Conservation (phyloP, 495 filamentous ascomycete species). For the Tuber melanosporum region DNA sequence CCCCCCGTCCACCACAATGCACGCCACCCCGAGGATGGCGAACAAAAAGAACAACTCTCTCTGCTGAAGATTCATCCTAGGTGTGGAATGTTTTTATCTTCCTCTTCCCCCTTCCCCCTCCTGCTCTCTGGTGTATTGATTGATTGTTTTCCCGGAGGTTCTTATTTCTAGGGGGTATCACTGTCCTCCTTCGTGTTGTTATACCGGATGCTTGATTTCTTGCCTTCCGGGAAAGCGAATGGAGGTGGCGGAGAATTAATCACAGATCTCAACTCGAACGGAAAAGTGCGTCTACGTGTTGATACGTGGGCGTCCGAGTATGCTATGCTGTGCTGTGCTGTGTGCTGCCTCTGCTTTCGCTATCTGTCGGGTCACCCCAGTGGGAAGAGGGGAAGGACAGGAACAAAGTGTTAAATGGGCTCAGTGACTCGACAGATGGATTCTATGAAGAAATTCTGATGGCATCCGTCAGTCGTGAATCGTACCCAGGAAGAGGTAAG, state of each 20-base stretch:
- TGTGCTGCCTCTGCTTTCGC: background rate
- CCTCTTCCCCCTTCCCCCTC: background rate
- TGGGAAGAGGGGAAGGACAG: background rate
- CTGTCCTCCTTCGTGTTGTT: background rate
- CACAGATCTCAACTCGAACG: background rate
- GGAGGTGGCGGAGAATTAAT: background rate
- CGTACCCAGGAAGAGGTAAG: background rate
- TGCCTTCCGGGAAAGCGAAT: background rate
- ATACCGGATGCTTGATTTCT: background rate
- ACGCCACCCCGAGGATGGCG: background rate
- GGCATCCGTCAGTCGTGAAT: background rate
- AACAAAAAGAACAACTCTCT: background rate
- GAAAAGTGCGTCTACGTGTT: conserved; percentile 4
- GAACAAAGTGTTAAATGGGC: background rate
- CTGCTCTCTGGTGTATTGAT: background rate
- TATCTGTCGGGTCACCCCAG: background rate
- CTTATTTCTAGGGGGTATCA: background rate
- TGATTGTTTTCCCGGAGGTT: background rate
- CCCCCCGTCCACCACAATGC: background rate
- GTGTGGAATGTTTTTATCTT: background rate
- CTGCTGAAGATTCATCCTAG: background rate
- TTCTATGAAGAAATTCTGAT: background rate
- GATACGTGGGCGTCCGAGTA: background rate
- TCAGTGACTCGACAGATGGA: background rate
- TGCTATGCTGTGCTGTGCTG: background rate